A percentile compares a stretch with the other conserved stretches of the same genome.
Evolutionary conservation across 2,329 filamentous ascomycete genomes (phyloP).

Genomic region (Boeremia exigua): DNA sequence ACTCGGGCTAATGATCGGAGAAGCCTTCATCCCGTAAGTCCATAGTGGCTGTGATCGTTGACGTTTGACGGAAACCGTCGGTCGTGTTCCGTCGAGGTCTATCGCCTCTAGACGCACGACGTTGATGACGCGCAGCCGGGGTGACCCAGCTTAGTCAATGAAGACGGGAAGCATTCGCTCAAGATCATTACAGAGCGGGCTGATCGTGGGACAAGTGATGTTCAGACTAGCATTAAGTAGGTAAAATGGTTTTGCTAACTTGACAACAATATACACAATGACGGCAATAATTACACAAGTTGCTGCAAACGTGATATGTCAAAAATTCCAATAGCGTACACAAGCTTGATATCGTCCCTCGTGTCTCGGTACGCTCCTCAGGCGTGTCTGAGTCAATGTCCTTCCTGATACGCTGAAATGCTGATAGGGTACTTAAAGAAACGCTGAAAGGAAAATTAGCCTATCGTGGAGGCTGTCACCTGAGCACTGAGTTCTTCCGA

Average conservation of each 20-base stretch:
- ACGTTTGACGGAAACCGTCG: not conserved
- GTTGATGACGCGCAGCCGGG: not conserved
- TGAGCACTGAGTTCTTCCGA: constrained; percentile 28
- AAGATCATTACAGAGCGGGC: not conserved
- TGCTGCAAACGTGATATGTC: constrained; percentile 1
- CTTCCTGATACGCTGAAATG: constrained; percentile 13
- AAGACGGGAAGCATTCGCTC: no score
- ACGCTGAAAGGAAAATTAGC: constrained; percentile 2
- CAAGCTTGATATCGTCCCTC: constrained; percentile 6
- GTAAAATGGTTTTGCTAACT: constrained; percentile 14
- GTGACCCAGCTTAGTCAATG: not conserved
- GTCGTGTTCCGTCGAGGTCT: not conserved
- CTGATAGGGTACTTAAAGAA: constrained; percentile 10
- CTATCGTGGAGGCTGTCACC: constrained; percentile 6
- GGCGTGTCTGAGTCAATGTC: not conserved
- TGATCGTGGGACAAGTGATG: not conserved
- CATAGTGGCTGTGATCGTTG: not conserved
- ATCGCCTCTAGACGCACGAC: not conserved
- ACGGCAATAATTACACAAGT: constrained; percentile 9
- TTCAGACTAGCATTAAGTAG: constrained; percentile 16
- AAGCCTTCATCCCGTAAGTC: not conserved
- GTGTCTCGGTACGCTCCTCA: not conserved
- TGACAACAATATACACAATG: constrained; percentile 13
- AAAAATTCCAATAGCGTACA: constrained; percentile 4
- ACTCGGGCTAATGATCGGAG: not conserved